Base-by-base conservation (phyloP, 441 rosid species). In the Sinapis alba region DNA sequence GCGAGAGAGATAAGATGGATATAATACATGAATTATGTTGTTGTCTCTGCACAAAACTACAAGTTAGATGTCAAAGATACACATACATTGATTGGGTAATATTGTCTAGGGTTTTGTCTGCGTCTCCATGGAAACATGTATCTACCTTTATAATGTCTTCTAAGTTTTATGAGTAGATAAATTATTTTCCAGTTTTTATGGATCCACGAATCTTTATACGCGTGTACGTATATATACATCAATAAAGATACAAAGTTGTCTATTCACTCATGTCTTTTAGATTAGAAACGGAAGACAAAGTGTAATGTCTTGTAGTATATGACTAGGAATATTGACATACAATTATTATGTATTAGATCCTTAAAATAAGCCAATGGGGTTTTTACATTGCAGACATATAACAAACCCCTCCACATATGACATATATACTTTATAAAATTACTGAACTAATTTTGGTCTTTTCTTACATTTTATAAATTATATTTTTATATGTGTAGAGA, bases 401-500 rank as follows among this genome's bases (percentile, higher is more conserved):
- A 68, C 66, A 68, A 58, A 34, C 30, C 68, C 57, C 1, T 60
- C 58, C 18, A 58, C 32, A 2, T 26, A 56, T 27, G 8, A 3
- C 15, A 38, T 5, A 41, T 43, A 43, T 4, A 13, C 18, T 20
- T 8, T 4, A 53, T 16, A 15, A 28, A 56, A 19, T 19, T 38
- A 56, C 45, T 73, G 13, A 57, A n/a, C 56, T 19, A 8, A 1
- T 18, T 56, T 38, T 73, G 54, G 9, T 53, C 4, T 53, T 36
- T 13, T 34, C 6, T n/a, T 16, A 21, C 18, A 57, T 38, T 43
- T 21, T 13, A 41, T 27, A 19, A 36, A 24, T 3, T 19, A 19
- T 1, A 36, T 62, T 45, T 47, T 16, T 63, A 26, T 50, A 1
- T 53, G 20, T 62, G 62, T 82, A 89, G 93, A 89, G 32, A 89